Evolutionary conservation across 225 moss, liverwort and hornwort species (phyloP).

Genomic region (Marchantia paleacea): DNA sequence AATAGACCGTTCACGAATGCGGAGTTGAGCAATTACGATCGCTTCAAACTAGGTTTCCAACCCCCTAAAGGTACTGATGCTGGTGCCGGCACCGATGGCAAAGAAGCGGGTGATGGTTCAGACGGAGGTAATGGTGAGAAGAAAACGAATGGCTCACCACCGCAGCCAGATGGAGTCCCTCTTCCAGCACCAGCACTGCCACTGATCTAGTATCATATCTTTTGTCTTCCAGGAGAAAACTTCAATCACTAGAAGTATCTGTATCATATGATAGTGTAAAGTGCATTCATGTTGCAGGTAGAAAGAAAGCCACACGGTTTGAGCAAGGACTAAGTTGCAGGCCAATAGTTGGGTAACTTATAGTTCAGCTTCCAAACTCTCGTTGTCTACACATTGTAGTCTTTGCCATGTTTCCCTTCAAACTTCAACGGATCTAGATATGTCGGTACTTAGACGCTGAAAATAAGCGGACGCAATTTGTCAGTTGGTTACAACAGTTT

Average conservation of each 20-base stretch:
- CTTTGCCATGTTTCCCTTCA: not conserved
- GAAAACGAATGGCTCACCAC: conserved; percentile 32
- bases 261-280: conserved; percentile 26
- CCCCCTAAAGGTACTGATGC: conserved; percentile 25
- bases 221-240: not conserved
- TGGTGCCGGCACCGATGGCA: conserved; percentile 7
- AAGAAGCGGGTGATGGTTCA: conserved; percentile 22
- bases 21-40: conserved; percentile 89
- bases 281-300: conserved; percentile 1
- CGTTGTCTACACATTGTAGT: not conserved
- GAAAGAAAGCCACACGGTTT: conserved; percentile 3
- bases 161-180: conserved; percentile 43
- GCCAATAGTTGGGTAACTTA: not conserved
- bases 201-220: not conserved
- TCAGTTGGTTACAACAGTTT: not conserved
- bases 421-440: not conserved
- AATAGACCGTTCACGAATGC: conserved; percentile 91
- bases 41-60: conserved; percentile 79
- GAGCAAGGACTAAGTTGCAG: not conserved
- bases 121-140: conserved; percentile 30
- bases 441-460: not conserved
- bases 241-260: conserved; percentile 20
- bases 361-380: conserved; percentile 4
- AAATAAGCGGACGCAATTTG: not conserved
- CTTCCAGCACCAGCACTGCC: conserved; percentile 44